These are phyloP conservation scores for Sporobolomyces phaffii DNA, from an alignment of 768 basidiomycete genomes.

Conservation along the genomic window DNA sequence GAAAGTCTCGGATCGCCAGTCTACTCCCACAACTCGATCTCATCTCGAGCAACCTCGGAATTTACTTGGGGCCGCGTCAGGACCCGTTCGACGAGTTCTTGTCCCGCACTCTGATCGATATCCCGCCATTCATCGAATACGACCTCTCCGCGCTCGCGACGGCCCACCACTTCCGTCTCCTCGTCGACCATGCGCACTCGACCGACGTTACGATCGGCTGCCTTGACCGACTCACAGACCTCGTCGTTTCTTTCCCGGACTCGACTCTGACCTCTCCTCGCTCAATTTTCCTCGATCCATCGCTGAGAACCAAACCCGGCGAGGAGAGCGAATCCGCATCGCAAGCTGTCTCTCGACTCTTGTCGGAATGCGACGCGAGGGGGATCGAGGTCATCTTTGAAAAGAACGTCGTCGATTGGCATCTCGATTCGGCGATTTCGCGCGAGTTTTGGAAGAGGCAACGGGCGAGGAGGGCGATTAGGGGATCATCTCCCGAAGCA, in stretches of 20 bases:
- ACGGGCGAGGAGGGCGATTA: no score
- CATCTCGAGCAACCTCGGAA: background rate
- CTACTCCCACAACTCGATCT: background rate
- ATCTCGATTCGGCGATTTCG: background rate
- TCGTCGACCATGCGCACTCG: no score
- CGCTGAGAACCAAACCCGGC: no score
- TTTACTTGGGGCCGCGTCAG: background rate
- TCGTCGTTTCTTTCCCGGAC: background rate
- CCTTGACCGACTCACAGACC: no score
- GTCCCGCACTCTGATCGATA: background rate
- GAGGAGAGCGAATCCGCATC: background rate
- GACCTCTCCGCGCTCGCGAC: no score
- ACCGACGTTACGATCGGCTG: no score
- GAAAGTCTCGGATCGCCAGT: no score
- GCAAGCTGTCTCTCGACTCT: background rate
- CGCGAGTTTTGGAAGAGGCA: background rate
- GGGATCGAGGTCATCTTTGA: background rate
- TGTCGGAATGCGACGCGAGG: background rate
- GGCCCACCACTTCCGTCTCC: no score
- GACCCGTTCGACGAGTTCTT: no score
- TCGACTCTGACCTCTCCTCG: background rate
- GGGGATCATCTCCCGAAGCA: no score
- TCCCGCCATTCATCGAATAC: no score
- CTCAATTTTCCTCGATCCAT: background rate
- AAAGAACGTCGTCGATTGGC: background rate